Conservation (phyloP, 2,329 filamentous ascomycete genomes). For the Ceratocystiopsis minuta region DNA sequence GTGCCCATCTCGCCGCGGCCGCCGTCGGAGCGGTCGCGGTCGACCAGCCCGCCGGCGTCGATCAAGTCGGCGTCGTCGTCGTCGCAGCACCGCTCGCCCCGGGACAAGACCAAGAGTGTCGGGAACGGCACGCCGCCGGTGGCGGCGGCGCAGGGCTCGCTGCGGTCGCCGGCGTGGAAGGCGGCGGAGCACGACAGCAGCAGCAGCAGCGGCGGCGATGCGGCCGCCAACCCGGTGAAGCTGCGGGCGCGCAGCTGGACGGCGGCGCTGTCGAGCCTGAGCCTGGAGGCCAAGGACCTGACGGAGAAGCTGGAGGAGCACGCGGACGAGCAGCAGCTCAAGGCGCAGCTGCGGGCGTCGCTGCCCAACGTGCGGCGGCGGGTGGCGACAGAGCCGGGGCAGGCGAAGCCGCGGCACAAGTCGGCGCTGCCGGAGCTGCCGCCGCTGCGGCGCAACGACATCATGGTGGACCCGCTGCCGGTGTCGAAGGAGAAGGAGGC, state of each 20-base stretch:
- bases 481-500: conserved; percentile 78
- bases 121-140: conserved; percentile 47
- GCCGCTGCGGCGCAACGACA: conserved; percentile 52
- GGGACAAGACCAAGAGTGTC: conserved; percentile 33
- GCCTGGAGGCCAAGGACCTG: conserved; percentile 52
- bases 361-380: conserved; percentile 18
- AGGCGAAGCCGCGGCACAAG: conserved; percentile 38
- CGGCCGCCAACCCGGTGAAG: conserved; percentile 25
- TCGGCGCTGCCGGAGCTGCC: conserved; percentile 52
- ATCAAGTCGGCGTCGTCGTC: conserved; percentile 34
- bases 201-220: conserved; percentile 17
- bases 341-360: conserved; percentile 21
- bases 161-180: conserved; percentile 38
- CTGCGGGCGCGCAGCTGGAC: conserved; percentile 58
- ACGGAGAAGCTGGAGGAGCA: conserved; percentile 71
- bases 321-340: conserved; percentile 42
- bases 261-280: conserved; percentile 48
- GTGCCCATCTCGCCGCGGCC: conserved; percentile 64
- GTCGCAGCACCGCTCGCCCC: conserved; percentile 23
- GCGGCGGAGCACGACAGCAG: conserved; percentile 25
- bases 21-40: conserved; percentile 28
- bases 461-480: conserved; percentile 70
- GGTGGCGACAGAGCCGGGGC: conserved; percentile 14
- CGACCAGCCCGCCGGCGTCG: conserved; percentile 17
- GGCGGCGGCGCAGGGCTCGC: conserved; percentile 38